Conservation (phyloP, 176 grass and related monocot species). For the Otatea glauca region DNA sequence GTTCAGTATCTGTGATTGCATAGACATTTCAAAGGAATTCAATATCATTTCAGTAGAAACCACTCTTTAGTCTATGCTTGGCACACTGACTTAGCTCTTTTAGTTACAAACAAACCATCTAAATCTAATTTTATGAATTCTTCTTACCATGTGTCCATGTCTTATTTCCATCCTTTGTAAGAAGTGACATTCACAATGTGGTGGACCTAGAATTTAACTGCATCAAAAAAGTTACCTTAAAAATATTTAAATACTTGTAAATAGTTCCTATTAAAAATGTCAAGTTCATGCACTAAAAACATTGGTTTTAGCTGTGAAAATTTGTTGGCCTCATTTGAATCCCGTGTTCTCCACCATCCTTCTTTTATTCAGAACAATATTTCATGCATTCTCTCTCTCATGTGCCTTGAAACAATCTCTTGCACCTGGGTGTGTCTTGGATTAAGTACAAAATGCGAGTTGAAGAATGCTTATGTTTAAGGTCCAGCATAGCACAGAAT, state of each 20-base stretch:
- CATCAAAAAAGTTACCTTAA: background rate
- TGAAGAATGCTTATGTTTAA: slow-evolving; percentile 2
- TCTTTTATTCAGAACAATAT: background rate
- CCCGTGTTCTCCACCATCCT: background rate
- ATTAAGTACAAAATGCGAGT: slow-evolving; percentile 11
- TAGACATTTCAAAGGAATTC: slow-evolving; percentile 10
- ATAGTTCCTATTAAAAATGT: background rate
- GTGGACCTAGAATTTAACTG: slow-evolving; percentile 9
- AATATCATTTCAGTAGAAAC: background rate
- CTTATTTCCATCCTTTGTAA: slow-evolving; percentile 1
- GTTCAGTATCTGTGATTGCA: background rate
- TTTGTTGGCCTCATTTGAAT: slow-evolving; percentile 3
- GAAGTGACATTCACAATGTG: background rate
- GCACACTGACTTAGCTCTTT: background rate
- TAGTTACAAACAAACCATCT: background rate
- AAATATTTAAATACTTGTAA: background rate
- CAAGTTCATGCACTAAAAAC: background rate
- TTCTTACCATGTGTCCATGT: background rate
- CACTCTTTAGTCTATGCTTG: background rate
- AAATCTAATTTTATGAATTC: background rate
- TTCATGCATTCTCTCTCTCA: background rate
- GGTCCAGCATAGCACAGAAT: slow-evolving; percentile 9
- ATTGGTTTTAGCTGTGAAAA: background rate
- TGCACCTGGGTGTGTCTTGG: background rate
- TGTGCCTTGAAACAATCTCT: background rate